These are phyloP conservation scores for Emericellopsis cladophorae DNA, from an alignment of 2,329 filamentous ascomycete species.

Conservation along the genomic window DNA sequence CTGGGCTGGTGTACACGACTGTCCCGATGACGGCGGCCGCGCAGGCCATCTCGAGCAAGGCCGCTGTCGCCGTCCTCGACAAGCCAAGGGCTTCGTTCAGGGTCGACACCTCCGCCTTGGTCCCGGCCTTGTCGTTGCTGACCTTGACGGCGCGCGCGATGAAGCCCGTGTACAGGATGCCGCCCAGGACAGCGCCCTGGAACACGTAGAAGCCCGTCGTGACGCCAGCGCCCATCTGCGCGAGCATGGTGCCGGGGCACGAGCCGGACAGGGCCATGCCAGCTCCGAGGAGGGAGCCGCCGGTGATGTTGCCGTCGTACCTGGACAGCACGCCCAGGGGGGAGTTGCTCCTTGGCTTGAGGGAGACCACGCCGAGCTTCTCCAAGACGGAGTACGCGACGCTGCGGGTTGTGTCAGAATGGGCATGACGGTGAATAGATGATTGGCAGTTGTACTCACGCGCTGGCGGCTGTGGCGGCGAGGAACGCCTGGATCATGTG, in stretches of 20 bases:
- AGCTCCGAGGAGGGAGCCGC: slow-evolving; percentile 47
- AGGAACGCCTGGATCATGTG: slow-evolving; percentile 56
- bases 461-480: slow-evolving; percentile 47
- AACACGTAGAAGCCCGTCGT: slow-evolving; percentile 38
- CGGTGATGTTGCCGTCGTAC: slow-evolving; percentile 54
- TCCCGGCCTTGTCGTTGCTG: slow-evolving; percentile 11
- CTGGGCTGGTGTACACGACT: slow-evolving; percentile 14
- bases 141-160: slow-evolving; percentile 21
- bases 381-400: slow-evolving; percentile 2
- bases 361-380: slow-evolving; percentile 1
- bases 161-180: slow-evolving; percentile 35
- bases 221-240: slow-evolving; percentile 43
- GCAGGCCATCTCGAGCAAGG: slow-evolving; percentile 29
- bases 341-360: slow-evolving; percentile 2
- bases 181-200: slow-evolving; percentile 41
- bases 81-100: slow-evolving; percentile 27
- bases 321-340: slow-evolving; percentile 30
- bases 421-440: no score
- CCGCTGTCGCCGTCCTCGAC: slow-evolving; percentile 20
- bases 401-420: background rate
- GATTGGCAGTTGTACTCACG: no score
- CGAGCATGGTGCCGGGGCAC: slow-evolving; percentile 52
- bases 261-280: slow-evolving; percentile 55
- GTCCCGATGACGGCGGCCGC: slow-evolving; percentile 25
- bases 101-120: slow-evolving; percentile 15